Conservation (phyloP, 108 stramenopile species). For the Cylindrotheca fusiformis region DNA sequence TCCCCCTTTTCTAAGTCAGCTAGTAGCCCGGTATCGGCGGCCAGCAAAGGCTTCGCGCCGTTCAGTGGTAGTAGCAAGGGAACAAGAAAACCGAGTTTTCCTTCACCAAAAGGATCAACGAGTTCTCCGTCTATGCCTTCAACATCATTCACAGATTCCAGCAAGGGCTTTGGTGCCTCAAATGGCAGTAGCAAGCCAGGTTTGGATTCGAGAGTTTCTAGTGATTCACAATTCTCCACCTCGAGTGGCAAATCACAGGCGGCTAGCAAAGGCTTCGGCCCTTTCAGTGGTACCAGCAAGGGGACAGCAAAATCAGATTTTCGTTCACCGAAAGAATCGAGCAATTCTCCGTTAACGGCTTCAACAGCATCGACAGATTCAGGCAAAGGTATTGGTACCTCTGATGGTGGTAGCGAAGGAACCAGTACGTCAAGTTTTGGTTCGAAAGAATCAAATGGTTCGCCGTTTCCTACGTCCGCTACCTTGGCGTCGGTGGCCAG, state of each 20-base stretch:
- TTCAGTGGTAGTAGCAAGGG: neutral
- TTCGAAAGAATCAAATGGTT: neutral
- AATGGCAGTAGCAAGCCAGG: neutral
- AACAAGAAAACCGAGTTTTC: neutral
- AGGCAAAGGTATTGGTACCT: neutral
- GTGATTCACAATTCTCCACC: too few species aligned
- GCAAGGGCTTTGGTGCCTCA: neutral
- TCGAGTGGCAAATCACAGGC: neutral
- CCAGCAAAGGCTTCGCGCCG: neutral
- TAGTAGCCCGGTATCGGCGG: neutral
- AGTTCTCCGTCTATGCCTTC: neutral
- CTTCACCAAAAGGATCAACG: neutral
- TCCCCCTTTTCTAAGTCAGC: too few species aligned
- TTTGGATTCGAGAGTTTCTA: neutral
- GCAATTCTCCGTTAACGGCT: neutral
- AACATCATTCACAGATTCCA: neutral
- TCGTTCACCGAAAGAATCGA: neutral
- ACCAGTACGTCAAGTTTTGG: neutral
- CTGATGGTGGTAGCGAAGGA: neutral
- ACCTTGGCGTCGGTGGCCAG: neutral
- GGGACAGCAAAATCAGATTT: neutral
- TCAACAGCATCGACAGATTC: neutral
- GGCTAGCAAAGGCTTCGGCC: neutral
- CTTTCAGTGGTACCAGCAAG: neutral
- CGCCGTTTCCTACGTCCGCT: neutral